Evolutionary conservation across 1,284 basidiomycete genomes (phyloP), one percentile per base, ranked within the genome.

Genomic region (Papiliotrema nemorosa): DNA sequence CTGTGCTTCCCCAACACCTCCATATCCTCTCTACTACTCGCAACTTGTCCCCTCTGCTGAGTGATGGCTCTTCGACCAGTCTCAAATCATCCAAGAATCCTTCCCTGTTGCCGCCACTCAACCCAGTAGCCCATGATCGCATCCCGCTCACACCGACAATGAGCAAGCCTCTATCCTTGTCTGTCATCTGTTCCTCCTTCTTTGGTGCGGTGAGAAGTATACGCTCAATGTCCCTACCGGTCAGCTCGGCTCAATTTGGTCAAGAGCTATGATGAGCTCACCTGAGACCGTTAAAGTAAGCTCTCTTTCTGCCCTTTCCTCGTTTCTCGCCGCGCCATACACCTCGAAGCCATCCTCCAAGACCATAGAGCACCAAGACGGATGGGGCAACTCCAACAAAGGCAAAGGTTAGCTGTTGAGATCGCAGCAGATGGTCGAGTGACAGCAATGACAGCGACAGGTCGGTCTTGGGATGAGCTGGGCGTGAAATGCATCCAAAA

Each of bases 311-410:
- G 39, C 60, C 54, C 51, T 74, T 72, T 12, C 69, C 69, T 44
- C 75, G 49, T 55, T 74, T 67, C 55, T 76, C 71, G 35, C 74
- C 71, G 29, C 64, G 68, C 79, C 79, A 83, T 13, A 83, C 52
- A 3, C 75, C 66, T 2, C 77, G 67, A 10, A 85, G 35, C 70
- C 81, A 84, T 5, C 81, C 81, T 10, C 80, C 78, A 7, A 82
- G 58, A 1, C 85, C 78, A 62, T 93, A 93, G 3, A 93, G 80
- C 38, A 97, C 78, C 2, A 85, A 83, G 18, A 97, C 76, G 0
- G 88, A 86, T 1, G 93, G 93, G 0, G 94, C 93, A 13, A 98
- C 87, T 59, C 94, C 94, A 52, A 97, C 92, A 58, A 97, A 97
- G 1, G 89, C 94, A 64, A 98, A 97, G 1, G 96, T 96, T 27